A percentile compares a stretch with the other conserved stretches of the same genome.
Conservation (phyloP, 345 rosid genomes). For the Linum usitatissimum region DNA sequence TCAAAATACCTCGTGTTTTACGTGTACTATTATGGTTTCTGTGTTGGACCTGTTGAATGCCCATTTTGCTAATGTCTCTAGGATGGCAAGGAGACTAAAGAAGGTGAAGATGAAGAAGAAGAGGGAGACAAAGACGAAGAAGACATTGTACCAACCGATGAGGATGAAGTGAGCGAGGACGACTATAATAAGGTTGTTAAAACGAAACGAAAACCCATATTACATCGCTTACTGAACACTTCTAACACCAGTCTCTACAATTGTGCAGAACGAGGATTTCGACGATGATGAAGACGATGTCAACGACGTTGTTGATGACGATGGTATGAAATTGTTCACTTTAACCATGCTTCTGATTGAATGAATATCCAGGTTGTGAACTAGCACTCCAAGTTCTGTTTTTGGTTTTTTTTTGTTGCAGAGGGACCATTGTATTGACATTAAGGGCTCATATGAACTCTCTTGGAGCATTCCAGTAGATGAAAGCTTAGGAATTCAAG, state of each 20-base stretch:
- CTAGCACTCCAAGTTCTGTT: too few species aligned
- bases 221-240: too few species aligned
- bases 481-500: too few species aligned
- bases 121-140: constrained; percentile 22
- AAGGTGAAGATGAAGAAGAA: constrained; percentile 28
- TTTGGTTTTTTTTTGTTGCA: neutral
- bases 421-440: neutral
- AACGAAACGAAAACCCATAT: too few species aligned
- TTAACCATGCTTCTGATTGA: neutral
- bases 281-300: constrained; percentile 47
- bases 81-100: constrained; percentile 28
- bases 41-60: neutral
- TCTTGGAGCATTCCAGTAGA: too few species aligned
- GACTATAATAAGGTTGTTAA: constrained; percentile 53
- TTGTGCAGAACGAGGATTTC: constrained; percentile 32
- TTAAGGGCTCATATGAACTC: too few species aligned
- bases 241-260: neutral
- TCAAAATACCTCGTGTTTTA: too few species aligned
- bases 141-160: constrained; percentile 13
- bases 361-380: neutral
- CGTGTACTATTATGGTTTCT: neutral
- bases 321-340: constrained; percentile 21
- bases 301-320: constrained; percentile 30
- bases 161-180: constrained; percentile 38
- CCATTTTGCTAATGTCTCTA: neutral